phyloP scores from a whole-genome alignment of 2,329 filamentous ascomycete species.

The Xylariaceae sp. region DNA sequence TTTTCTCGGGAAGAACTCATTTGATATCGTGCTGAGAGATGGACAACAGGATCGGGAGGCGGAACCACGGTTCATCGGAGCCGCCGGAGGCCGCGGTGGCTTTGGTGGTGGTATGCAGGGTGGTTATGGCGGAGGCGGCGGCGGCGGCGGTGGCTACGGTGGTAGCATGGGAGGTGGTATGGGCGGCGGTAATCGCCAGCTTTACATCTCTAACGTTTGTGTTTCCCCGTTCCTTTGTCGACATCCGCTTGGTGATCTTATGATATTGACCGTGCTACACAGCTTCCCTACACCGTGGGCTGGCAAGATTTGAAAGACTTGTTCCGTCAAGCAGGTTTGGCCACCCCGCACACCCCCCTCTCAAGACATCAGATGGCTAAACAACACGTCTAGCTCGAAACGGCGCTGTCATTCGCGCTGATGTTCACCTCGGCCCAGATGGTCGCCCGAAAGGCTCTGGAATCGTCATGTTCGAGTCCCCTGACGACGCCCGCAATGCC shows the following conservation, averaged over 20 bases:
- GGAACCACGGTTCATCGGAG: conserved; percentile 89
- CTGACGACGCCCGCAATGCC: conserved; percentile 90
- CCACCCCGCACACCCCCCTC: background rate
- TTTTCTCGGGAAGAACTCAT: conserved; percentile 12
- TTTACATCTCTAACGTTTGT: conserved; percentile 98
- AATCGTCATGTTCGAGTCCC: conserved; percentile 92
- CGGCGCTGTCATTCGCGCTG: conserved; percentile 84
- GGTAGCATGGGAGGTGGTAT: conserved; percentile 43
- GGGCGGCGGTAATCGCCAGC: conserved; percentile 71
- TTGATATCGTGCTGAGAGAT: conserved; percentile 22
- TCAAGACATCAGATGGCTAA: conserved; percentile 1
- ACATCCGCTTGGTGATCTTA: conserved; percentile 15
- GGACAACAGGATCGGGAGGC: conserved; percentile 80
- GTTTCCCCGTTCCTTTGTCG: conserved; percentile 37
- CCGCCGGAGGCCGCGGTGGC: conserved; percentile 54
- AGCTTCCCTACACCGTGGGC: conserved; percentile 96
- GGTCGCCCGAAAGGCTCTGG: conserved; percentile 94
- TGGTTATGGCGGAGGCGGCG: conserved; percentile 50
- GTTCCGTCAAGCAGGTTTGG: conserved; percentile 94
- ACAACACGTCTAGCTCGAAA: conserved; percentile 45
- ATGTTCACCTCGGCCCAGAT: conserved; percentile 87
- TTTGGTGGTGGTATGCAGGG: conserved; percentile 44
- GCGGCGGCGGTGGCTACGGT: conserved; percentile 50
- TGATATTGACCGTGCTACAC: conserved; percentile 29
- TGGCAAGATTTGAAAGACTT: conserved; percentile 99